Evolutionary conservation across 1,284 basidiomycete genomes (phyloP), one percentile per base, ranked within the genome.

Genomic region (Coniophora puteana): DNA sequence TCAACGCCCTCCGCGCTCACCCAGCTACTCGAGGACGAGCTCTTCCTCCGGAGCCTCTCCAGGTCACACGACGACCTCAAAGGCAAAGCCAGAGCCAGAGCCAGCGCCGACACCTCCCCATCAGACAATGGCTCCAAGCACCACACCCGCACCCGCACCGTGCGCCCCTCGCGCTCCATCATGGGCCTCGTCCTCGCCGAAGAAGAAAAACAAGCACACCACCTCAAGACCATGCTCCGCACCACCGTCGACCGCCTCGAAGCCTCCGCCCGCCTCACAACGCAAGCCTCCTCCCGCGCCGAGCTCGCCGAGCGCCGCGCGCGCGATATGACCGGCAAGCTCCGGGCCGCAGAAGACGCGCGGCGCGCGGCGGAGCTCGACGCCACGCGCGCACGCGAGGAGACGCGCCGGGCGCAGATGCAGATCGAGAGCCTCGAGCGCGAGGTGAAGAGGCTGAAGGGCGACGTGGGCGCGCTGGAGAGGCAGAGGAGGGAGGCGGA

Each of bases 121-220:
- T n/a, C n/a, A n/a, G n/a, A n/a, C n/a, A 27, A 10, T 10, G 26
- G 26, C 26, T 27, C 26, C 26, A n/a, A n/a, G n/a, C n/a, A n/a
- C n/a, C n/a, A n/a, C n/a, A n/a, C 53, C 3, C 59, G 57, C 4
- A 48, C 53, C 35, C 52, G 47, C 26, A 57, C 47, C 22, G 50
- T 54, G 26, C 47, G 51, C 27, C 41, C 33, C 24, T 33, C 51
- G 0, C 43, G 51, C 4, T 40, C 58, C 10, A 40, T 61, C 20
- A 46, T 60, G 22, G 57, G 57, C 1, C 34, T 74, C 24, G 67
- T 76, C 28, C 68, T 83, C 22, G 72, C 72, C n/a, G 80, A 83
- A 46, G 78, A 81, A 55, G 78, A 83, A 55, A 71, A 72, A 38
- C 76, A 81, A 51, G 68, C 69, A 22, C 67, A 70, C 45, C 71